These are phyloP conservation scores for Pichia sp. DNA, from an alignment of 1,139 yeast species.

Conservation along the genomic window DNA sequence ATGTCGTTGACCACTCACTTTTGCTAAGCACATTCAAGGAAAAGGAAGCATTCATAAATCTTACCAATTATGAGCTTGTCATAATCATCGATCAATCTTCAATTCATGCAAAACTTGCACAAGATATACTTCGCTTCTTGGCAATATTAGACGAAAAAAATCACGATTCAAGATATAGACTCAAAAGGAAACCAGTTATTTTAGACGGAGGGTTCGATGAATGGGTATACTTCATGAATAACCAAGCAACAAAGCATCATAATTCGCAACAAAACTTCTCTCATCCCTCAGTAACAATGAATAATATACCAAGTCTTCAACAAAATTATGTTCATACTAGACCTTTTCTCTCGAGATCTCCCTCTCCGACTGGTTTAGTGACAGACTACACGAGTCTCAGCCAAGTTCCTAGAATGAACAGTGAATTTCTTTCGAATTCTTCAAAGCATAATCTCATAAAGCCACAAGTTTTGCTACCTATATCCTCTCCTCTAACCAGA, in stretches of 20 bases:
- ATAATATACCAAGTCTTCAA: neutral
- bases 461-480: neutral
- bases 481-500: neutral
- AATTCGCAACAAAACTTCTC: neutral
- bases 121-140: conserved; percentile 33
- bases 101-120: conserved; percentile 17
- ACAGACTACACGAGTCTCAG: neutral
- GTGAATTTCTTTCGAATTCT: neutral
- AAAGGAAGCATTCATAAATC: conserved; percentile 38
- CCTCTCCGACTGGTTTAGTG: conserved; percentile 8
- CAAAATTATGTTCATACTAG: conserved; percentile 12
- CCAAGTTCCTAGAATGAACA: neutral
- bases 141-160: conserved; percentile 37
- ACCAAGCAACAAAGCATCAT: conserved; percentile 6
- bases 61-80: conserved; percentile 50
- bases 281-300: neutral
- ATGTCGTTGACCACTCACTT: conserved; percentile 33
- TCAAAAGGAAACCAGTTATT: conserved; percentile 50
- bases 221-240: conserved; percentile 38
- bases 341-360: conserved; percentile 13
- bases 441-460: neutral
- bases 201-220: conserved; percentile 51
- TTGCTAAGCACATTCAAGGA: conserved; percentile 36
- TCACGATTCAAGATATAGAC: conserved; percentile 38
- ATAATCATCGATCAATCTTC: conserved; percentile 49